Conservation (phyloP, 805 yeast genomes). For the Pichia pseudocactophila region DNA sequence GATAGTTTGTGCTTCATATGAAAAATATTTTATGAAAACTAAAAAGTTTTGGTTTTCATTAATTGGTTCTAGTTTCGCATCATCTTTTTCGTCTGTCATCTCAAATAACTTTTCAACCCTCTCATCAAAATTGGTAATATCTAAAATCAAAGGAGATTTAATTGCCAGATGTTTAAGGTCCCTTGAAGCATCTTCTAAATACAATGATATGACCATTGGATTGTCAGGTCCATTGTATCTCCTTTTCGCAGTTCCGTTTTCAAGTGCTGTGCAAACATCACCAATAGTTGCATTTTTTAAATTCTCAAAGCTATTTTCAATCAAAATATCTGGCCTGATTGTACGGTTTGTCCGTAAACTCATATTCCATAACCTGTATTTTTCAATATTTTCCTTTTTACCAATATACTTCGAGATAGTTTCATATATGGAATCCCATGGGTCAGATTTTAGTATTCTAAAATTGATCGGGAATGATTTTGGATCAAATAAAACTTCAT, state of each 20-base stretch:
- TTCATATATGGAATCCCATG: conserved; percentile 41
- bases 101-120: conserved; percentile 11
- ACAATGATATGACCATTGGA: conserved; percentile 42
- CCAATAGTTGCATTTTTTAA: conserved; percentile 34
- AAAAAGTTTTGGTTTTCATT: conserved; percentile 24
- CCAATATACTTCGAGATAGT: conserved; percentile 38
- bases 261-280: conserved; percentile 36
- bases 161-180: conserved; percentile 31
- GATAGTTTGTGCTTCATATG: conserved; percentile 42
- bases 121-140: conserved; percentile 1
- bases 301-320: conserved; percentile 24
- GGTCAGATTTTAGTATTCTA: conserved; percentile 48
- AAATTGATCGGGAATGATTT: conserved; percentile 40
- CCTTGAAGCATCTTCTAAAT: conserved; percentile 50
- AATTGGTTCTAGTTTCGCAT: conserved; percentile 18
- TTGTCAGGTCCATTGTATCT: conserved; percentile 31
- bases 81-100: background rate
- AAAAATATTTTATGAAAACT: conserved; percentile 59
- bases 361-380: conserved; percentile 49
- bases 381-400: conserved; percentile 18
- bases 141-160: conserved; percentile 10
- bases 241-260: conserved; percentile 21
- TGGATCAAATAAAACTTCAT: conserved; percentile 39
- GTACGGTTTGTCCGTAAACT: conserved; percentile 65
- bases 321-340: conserved; percentile 45